A percentile compares a stretch with the other conserved stretches of the same genome.
These are phyloP conservation scores for Calonectria hongkongensis DNA, from an alignment of 2,329 filamentous ascomycete genomes.

Conservation along the genomic window DNA sequence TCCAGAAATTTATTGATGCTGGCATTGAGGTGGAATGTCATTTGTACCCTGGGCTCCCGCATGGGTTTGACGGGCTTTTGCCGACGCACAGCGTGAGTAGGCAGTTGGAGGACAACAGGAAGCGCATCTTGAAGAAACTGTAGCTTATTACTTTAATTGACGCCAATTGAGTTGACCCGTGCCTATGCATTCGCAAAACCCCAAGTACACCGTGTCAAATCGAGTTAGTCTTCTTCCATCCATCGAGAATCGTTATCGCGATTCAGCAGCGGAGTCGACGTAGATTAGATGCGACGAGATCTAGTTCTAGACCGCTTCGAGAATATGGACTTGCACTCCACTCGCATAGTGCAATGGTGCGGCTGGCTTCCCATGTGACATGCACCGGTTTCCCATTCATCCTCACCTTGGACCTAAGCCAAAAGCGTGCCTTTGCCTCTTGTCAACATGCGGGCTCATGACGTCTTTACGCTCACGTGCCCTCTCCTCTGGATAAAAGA, in stretches of 20 bases:
- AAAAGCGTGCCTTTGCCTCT: neutral
- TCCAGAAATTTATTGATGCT: conserved; percentile 8
- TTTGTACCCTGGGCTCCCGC: conserved; percentile 9
- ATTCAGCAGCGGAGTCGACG: neutral
- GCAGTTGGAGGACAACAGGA: conserved; percentile 14
- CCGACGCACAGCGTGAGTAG: conserved; percentile 3
- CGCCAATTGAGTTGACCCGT: neutral
- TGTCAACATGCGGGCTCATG: neutral
- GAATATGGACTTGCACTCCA: neutral
- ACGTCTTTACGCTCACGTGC: conserved; percentile 14
- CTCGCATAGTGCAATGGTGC: neutral
- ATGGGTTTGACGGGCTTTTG: conserved; percentile 11
- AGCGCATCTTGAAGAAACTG: conserved; percentile 4
- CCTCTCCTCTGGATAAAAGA: conserved; percentile 24
- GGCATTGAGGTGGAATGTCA: conserved; percentile 13
- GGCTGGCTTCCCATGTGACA: neutral
- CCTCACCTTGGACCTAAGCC: neutral
- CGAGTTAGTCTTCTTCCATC: no score
- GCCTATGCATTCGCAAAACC: no score
- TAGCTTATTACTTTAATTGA: neutral
- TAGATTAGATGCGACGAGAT: neutral
- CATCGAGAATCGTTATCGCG: neutral
- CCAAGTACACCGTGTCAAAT: neutral
- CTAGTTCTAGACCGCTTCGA: conserved; percentile 6
- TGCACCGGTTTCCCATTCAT: conserved; percentile 1